These are phyloP conservation scores for Apiotrichum mycotoxinovorans DNA, from an alignment of 1,284 basidiomycete genomes.

Conservation along the genomic window DNA sequence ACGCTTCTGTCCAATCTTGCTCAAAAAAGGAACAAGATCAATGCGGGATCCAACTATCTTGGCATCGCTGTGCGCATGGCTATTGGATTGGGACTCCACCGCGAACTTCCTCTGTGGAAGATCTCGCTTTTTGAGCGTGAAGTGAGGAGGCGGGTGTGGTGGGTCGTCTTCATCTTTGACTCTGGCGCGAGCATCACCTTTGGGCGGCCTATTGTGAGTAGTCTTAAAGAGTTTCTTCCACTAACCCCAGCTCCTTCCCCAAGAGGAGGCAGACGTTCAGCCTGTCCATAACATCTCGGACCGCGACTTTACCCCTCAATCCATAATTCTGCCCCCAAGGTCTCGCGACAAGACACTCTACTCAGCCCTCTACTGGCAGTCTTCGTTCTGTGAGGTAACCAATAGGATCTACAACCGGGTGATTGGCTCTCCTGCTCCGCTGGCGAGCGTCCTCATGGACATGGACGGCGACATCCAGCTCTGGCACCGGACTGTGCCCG, in stretches of 20 bases:
- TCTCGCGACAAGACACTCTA: constrained; percentile 20
- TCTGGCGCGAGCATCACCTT: constrained; percentile 30
- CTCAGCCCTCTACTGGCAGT: constrained; percentile 22
- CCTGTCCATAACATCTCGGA: constrained; percentile 22
- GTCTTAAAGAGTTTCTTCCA: not conserved
- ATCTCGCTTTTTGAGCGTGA: constrained; percentile 33
- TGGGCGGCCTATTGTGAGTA: constrained; percentile 27
- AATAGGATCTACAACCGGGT: constrained; percentile 23
- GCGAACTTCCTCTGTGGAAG: constrained; percentile 25
- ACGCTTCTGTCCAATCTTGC: constrained; percentile 29
- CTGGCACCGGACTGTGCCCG: constrained; percentile 14
- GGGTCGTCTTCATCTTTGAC: constrained; percentile 30
- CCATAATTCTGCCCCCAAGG: constrained; percentile 7
- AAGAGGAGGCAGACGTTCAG: constrained; percentile 20
- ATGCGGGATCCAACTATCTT: constrained; percentile 26
- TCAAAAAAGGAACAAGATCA: constrained; percentile 31
- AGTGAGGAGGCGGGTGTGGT: constrained; percentile 31
- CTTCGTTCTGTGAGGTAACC: constrained; percentile 13
- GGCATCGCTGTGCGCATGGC: constrained; percentile 35
- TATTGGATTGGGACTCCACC: constrained; percentile 32
- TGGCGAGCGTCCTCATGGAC: constrained; percentile 13
- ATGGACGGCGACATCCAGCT: constrained; percentile 18
- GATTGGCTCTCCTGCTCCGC: constrained; percentile 12
- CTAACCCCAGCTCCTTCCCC: constrained; percentile 19
- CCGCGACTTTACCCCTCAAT: constrained; percentile 19